phyloP scores from a whole-genome alignment of 2,329 filamentous ascomycete genomes.

The Talaromyces sp. region DNA sequence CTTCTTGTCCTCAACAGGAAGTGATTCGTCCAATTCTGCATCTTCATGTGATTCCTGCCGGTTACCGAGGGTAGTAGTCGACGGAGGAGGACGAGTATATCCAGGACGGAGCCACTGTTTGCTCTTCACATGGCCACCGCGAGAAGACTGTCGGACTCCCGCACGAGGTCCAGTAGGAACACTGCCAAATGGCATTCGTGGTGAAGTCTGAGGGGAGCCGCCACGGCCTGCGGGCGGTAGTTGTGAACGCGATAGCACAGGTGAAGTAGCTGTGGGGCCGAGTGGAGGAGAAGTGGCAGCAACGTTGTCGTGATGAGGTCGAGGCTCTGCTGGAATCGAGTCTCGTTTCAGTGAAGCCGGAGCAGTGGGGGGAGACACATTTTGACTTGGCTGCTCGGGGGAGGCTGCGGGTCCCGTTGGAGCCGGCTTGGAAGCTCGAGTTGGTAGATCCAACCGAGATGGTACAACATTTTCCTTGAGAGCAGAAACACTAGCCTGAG shows the following conservation, averaged over 20 bases:
- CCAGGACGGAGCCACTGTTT: slow-evolving; percentile 43
- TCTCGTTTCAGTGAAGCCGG: slow-evolving; percentile 37
- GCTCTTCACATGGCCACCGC: slow-evolving; percentile 37
- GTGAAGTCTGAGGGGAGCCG: slow-evolving; percentile 38
- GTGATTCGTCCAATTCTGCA: slow-evolving; percentile 23
- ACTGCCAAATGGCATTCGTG: slow-evolving; percentile 35
- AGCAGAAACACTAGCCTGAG: slow-evolving; percentile 28
- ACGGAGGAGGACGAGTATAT: slow-evolving; percentile 31
- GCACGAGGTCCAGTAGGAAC: slow-evolving; percentile 46
- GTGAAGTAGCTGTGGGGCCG: slow-evolving; percentile 30
- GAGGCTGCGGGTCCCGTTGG: slow-evolving; percentile 20
- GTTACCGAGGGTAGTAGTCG: slow-evolving; percentile 22
- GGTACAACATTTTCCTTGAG: slow-evolving; percentile 28
- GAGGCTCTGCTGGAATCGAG: slow-evolving; percentile 24
- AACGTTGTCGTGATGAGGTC: slow-evolving; percentile 6
- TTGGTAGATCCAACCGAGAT: slow-evolving; percentile 28
- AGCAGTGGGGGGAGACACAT: slow-evolving; percentile 38
- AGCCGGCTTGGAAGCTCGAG: slow-evolving; percentile 28
- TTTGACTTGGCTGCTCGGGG: slow-evolving; percentile 27
- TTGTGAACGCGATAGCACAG: slow-evolving; percentile 27
- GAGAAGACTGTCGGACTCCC: slow-evolving; percentile 35
- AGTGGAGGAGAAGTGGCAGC: slow-evolving; percentile 17
- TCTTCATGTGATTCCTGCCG: slow-evolving; percentile 38
- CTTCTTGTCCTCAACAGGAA: neutral
- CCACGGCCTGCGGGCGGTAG: slow-evolving; percentile 29